These are phyloP conservation scores for Fusarium hainanense DNA, from an alignment of 2,329 filamentous ascomycete genomes.

Conservation along the genomic window DNA sequence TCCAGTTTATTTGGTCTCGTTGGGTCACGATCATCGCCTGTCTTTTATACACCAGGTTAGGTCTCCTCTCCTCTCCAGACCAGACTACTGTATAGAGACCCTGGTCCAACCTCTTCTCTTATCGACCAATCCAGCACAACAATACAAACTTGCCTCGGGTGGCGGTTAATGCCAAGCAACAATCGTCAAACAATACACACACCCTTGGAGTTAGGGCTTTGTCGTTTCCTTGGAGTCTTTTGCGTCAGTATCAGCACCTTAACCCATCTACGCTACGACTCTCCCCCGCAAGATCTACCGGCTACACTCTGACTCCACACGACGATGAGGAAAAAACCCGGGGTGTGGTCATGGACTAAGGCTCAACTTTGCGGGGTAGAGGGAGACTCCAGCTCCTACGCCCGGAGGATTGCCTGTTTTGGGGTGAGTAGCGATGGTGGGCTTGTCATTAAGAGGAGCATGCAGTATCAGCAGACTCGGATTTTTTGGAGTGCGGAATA, in stretches of 20 bases:
- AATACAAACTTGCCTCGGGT: conserved; percentile 41
- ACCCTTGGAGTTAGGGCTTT: not conserved
- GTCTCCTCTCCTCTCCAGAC: not conserved
- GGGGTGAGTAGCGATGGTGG: conserved; percentile 41
- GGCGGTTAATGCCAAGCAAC: conserved; percentile 35
- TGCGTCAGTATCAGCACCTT: conserved; percentile 9
- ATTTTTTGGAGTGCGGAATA: not conserved
- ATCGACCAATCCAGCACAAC: conserved; percentile 36
- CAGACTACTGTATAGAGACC: not conserved
- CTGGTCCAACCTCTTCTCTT: conserved; percentile 2
- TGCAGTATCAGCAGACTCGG: conserved; percentile 23
- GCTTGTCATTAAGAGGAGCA: conserved; percentile 17
- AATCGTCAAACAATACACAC: conserved; percentile 6
- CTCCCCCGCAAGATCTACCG: conserved; percentile 45
- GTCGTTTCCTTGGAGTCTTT: not conserved
- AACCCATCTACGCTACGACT: conserved; percentile 4
- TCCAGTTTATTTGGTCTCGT: conserved; percentile 18
- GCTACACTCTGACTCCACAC: conserved; percentile 7
- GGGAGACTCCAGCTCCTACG: conserved; percentile 25
- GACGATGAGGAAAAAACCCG: conserved; percentile 27
- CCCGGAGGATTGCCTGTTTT: conserved; percentile 41
- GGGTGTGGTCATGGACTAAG: conserved; percentile 12
- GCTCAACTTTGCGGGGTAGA: conserved; percentile 43
- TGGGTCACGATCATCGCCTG: conserved; percentile 20
- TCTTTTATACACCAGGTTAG: conserved; percentile 10